Conservation (phyloP, 2,329 filamentous ascomycete species). For the Bipolaris oryzae region DNA sequence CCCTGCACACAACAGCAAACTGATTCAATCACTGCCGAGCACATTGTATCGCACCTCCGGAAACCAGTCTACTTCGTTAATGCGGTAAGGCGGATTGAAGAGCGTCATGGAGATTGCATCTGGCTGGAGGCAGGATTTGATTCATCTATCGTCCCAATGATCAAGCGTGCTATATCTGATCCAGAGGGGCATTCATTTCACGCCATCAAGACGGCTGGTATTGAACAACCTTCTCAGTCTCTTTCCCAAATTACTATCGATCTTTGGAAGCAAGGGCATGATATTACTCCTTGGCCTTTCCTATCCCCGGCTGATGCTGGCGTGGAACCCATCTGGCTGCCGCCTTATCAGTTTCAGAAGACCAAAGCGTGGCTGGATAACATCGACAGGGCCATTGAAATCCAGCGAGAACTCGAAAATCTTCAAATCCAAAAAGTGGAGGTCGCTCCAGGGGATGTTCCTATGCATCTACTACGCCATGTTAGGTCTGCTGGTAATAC, state of each 20-base stretch:
- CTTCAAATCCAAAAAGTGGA: constrained; percentile 2
- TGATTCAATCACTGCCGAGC: neutral
- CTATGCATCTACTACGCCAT: constrained; percentile 7
- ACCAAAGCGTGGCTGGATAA: constrained; percentile 29
- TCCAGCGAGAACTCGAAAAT: neutral
- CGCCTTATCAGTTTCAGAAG: constrained; percentile 37
- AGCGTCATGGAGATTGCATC: constrained; percentile 26
- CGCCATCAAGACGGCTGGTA: constrained; percentile 12
- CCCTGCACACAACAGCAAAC: constrained; percentile 3
- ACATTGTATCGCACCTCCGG: constrained; percentile 47
- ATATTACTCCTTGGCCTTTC: constrained; percentile 50
- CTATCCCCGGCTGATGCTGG: constrained; percentile 40
- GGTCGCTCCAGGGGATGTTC: neutral
- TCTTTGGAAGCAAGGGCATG: constrained; percentile 52
- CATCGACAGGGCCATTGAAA: constrained; percentile 8
- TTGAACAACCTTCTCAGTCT: constrained; percentile 7
- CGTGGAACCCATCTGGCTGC: constrained; percentile 29
- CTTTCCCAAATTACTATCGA: constrained; percentile 36
- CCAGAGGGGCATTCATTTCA: constrained; percentile 8
- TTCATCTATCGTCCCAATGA: constrained; percentile 39
- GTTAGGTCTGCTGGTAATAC: neutral
- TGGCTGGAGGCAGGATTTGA: constrained; percentile 34
- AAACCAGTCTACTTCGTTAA: constrained; percentile 55
- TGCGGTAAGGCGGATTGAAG: constrained; percentile 50
- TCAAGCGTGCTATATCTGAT: constrained; percentile 28